Evolutionary conservation across 2,329 filamentous ascomycete genomes (phyloP).

Genomic region (Orbilia ellipsospora): DNA sequence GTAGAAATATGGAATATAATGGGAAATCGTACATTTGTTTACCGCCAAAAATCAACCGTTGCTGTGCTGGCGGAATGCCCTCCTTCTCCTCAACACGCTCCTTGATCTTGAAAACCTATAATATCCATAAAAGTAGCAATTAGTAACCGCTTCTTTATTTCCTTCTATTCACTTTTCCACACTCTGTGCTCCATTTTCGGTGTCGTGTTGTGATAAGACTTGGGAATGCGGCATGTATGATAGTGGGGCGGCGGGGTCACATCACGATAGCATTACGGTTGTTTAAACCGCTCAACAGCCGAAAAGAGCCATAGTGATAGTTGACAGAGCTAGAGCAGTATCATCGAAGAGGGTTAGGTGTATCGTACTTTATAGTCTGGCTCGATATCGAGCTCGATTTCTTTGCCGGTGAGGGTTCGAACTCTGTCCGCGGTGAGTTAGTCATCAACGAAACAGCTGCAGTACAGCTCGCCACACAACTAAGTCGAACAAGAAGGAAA

Average conservation of each 20-base stretch:
- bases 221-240: no score
- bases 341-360: neutral
- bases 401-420: slow-evolving; percentile 95
- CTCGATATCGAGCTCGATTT: slow-evolving; percentile 98
- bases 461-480: neutral
- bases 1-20: no score
- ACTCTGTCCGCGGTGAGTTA: slow-evolving; percentile 71
- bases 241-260: no score
- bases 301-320: neutral
- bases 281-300: slow-evolving; percentile 14
- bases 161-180: no score
- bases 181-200: no score
- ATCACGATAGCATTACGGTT: slow-evolving; percentile 11
- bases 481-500: neutral
- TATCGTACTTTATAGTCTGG: slow-evolving; percentile 82
- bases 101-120: slow-evolving; percentile 93
- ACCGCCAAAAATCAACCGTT: slow-evolving; percentile 93
- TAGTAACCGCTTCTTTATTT: no score
- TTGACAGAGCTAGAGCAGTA: neutral
- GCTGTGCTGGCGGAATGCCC: slow-evolving; percentile 95
- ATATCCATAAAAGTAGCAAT: neutral
- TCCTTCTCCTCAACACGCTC: slow-evolving; percentile 99
- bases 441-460: slow-evolving; percentile 19
- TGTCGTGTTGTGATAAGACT: no score
- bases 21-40: slow-evolving; percentile 83